Base-by-base conservation (phyloP, 2,329 filamentous ascomycete species). In the Pezicula neosporulosa region DNA sequence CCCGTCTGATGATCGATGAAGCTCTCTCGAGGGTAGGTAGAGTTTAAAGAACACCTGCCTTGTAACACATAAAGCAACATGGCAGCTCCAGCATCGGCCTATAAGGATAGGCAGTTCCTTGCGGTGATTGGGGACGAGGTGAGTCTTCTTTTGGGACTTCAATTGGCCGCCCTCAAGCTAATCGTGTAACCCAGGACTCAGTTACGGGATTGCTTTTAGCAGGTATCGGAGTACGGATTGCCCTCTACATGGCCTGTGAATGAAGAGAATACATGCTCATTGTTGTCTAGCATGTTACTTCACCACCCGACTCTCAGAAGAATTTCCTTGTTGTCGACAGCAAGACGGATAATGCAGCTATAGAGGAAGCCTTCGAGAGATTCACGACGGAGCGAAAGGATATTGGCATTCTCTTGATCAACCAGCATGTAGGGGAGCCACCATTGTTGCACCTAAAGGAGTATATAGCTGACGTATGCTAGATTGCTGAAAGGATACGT, bases 81-180 rank as follows among this genome's bases (percentile, higher is more conserved):
- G 83, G 78, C 83, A 63, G 75, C 82, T 60, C 73, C 80, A 51
- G 68, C 73, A 45, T 76, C 82, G 55, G 74, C 79, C 60, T 86
- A 78, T 71, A 86, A 91, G 75, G 91, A 97, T 73, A 83, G 94
- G 65, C 88, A 99, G 74, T 96, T 99, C 68, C 83, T 99, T 53
- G 94, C 94, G 58, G 93, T 99, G 45, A 99, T 99, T 68, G 94
- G 94, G 48, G 94, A 99, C 71, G 94, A 99, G 83, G 94, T 90
- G 68, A 45, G 58, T 53, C 12, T 15, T 42, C 38, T 18, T 18
- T 41, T 43, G 21, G 19, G 21, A 41, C 44, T 33, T 49, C 45
- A 8, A 13, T 15, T 52, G 36, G 30, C 24, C 27, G 30, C n/a
- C 39, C 28, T 63, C 54, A 62, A 55, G 47, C 51, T 59, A 57